phyloP scores from a whole-genome alignment of 768 basidiomycete species.

The Termitomyces sp. region DNA sequence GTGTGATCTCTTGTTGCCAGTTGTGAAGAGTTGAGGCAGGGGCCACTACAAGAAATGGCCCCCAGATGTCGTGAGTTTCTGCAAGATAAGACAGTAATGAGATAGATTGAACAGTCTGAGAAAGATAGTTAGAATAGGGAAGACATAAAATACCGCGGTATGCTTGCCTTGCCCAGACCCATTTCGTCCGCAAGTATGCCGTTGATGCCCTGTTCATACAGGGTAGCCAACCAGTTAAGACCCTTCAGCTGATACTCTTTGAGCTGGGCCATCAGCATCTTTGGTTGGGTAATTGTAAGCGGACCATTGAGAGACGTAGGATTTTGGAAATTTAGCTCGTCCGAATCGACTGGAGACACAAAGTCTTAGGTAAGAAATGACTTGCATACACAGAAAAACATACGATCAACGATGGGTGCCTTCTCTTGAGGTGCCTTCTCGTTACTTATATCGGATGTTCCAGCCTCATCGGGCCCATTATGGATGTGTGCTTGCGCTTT shows the following conservation, averaged over 20 bases:
- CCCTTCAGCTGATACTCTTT: conserved; percentile 99
- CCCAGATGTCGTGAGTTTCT: conserved; percentile 98
- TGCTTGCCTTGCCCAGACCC: conserved; percentile 81
- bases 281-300: conserved; percentile 85
- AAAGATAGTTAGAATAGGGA: conserved; percentile 2
- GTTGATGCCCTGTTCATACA: conserved; percentile 99
- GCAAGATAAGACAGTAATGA: conserved; percentile 94
- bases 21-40: conserved; percentile 97
- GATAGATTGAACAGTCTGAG: conserved; percentile 94
- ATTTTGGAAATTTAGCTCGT: conserved; percentile 99
- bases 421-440: conserved; percentile 33
- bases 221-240: conserved; percentile 93
- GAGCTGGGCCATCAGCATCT: conserved; percentile 93
- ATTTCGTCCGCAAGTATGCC: conserved; percentile 99
- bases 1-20: conserved; percentile 98
- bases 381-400: conserved; percentile 5
- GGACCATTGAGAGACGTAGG: conserved; percentile 86
- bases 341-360: conserved; percentile 71
- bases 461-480: conserved; percentile 48
- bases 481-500: conserved; percentile 49
- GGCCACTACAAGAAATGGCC: conserved; percentile 96
- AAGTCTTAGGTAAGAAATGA: conserved; percentile 7
- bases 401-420: conserved; percentile 70
- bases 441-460: conserved; percentile 30
- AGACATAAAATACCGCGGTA: conserved; percentile 2